Conservation (phyloP, 2,329 filamentous ascomycete species). For the Spiromastix sp. region DNA sequence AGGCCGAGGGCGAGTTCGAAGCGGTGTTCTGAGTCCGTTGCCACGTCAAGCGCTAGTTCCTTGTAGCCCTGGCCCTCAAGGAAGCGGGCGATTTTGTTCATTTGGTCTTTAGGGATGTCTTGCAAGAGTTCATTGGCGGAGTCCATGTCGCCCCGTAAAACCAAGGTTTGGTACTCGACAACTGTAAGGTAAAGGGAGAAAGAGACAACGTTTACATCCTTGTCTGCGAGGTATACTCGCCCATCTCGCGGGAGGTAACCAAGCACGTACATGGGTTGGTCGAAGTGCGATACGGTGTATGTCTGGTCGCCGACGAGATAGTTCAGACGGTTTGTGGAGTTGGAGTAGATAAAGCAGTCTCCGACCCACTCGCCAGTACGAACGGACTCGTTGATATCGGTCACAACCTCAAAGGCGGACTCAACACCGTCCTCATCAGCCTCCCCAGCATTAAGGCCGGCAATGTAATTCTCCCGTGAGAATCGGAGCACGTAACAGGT, state of each 20-base stretch:
- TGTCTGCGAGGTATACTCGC: slow-evolving; percentile 90
- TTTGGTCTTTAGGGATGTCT: slow-evolving; percentile 79
- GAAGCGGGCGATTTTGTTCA: slow-evolving; percentile 97
- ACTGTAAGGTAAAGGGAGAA: slow-evolving; percentile 86
- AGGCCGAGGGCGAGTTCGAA: slow-evolving; percentile 83
- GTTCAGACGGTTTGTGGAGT: slow-evolving; percentile 90
- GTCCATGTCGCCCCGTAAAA: slow-evolving; percentile 88
- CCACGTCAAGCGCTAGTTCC: slow-evolving; percentile 86
- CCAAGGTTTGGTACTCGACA: slow-evolving; percentile 92
- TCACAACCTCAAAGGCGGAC: slow-evolving; percentile 90
- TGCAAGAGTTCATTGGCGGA: slow-evolving; percentile 74
- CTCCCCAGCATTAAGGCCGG: slow-evolving; percentile 69
- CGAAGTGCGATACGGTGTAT: slow-evolving; percentile 95
- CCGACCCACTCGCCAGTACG: slow-evolving; percentile 96
- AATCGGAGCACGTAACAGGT: slow-evolving; percentile 90
- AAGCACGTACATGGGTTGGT: slow-evolving; percentile 87
- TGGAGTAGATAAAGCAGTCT: slow-evolving; percentile 98
- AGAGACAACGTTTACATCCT: slow-evolving; percentile 85
- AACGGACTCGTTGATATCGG: slow-evolving; percentile 86
- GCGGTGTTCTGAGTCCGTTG: slow-evolving; percentile 90
- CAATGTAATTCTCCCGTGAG: slow-evolving; percentile 77
- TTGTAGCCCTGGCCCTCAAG: slow-evolving; percentile 96
- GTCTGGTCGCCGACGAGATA: slow-evolving; percentile 97
- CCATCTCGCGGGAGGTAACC: slow-evolving; percentile 93
- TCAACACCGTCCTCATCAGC: slow-evolving; percentile 89